Base-by-base conservation (phyloP, 371 early-diverging fungal genomes). In the Polyrhizophydium stewartii region DNA sequence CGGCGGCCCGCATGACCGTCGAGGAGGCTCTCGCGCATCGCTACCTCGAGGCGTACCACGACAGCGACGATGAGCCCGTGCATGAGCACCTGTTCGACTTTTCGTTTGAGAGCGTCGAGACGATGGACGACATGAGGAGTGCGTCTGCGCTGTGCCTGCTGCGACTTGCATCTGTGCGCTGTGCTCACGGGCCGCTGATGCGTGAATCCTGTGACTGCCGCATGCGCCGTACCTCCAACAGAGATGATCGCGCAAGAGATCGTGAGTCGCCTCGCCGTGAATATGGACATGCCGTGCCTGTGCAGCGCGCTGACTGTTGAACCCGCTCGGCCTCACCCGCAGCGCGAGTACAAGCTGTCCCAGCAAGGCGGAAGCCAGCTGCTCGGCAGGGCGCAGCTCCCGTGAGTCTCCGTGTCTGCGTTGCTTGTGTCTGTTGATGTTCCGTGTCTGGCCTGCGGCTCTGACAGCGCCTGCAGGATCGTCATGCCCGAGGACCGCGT, bases 1-100 rank as follows among this genome's bases (percentile, higher is more conserved):
- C 99, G 56, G 84, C 85, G 49, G 85, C 88, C 59, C 88, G 99
- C 60, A 91, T 94, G 47, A 92, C 87, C 41, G 96, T 93, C 16
- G 89, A 85, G 45, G 85, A 94, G 62, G 93, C 94, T 16, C 72
- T 98, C 30, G 78, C 82, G 10, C 93, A 94, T 69, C 89, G 89
- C 38, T 89, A 85, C 73, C 86, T 98, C 55, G 92, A 88, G 63
- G 89, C 91, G 25, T 96, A 95, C 73, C 96, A 96, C 73, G 97
- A 97, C 66, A 88, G 85, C 30, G 82, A 88, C n/a, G 96, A 97
- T 69, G 97, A 96, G 75, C 75, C 70, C 25, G 37, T 51, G 7
- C 71, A 70, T 59, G 68, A 69, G 13, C 46, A 59, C 24, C 47
- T 25, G 21, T 96, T 95, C 82, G 95, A 95, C 71, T 95, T 97